Evolutionary conservation across 2,329 filamentous ascomycete species (phyloP), one percentile per base, ranked within the genome.

Genomic region (Colletotrichum sp.): DNA sequence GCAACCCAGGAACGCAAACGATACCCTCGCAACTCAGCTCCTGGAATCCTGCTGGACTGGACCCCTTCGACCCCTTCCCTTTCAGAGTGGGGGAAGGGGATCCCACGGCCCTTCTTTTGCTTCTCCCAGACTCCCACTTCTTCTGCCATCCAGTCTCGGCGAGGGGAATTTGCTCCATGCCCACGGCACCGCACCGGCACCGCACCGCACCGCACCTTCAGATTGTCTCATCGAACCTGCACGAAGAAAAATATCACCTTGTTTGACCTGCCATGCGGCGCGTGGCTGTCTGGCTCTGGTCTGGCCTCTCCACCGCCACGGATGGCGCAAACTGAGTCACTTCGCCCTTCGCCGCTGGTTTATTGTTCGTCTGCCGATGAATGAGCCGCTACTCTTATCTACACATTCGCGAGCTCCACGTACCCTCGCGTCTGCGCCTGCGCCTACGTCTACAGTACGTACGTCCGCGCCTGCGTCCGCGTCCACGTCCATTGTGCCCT

Each of bases 181-280:
- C 32, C 49, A 21, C 44, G 39, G 65, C 65, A 34, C 34, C 26
- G 39, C n/a, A 52, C 44, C 44, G 44, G 44, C 44, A 52, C 0
- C 44, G n/a, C 62, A 49, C 62, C 10, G 62, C 62, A 15, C 52
- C 52, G 52, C 49, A 34, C 49, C 52, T 60, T 69, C 15, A 44
- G 10, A 26, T 36, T 68, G 70, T 72, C 70, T 72, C 64, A 68
- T 60, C 63, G 52, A 63, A 68, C 52, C 63, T 68, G 64, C 70
- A 62, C 52, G n/a, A 60, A 72, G 36, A 57, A 57, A 59, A 59
- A 21, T 36, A 55, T 67, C 63, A 34, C 64, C 34, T 24, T 24
- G 24, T 52, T 72, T n/a, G 70, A 60, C 70, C 36, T 24, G 32
- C 26, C 55, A 39, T 63, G 26, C 68, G 24, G 36, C 68, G 34